phyloP scores from a whole-genome alignment of 176 grass and related monocot genomes.

The Elaeis guineensis region DNA sequence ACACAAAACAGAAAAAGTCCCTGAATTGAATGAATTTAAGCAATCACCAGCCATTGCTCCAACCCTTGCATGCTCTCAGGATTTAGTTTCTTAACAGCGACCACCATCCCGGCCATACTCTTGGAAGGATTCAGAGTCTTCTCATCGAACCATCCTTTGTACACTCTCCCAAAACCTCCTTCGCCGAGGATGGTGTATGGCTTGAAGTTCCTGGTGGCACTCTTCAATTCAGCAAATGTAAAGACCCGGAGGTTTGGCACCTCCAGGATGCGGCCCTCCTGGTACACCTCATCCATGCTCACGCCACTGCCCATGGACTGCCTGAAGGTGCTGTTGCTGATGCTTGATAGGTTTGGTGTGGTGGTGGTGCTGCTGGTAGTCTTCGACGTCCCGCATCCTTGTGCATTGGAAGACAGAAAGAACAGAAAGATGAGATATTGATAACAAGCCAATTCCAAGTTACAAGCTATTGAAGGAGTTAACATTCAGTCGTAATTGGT shows the following conservation, averaged over 20 bases:
- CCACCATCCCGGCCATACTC: constrained; percentile 41
- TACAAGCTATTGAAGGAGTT: no score
- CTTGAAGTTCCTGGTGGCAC: constrained; percentile 60
- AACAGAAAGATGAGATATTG: no score
- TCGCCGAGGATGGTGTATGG: constrained; percentile 67
- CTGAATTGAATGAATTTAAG: background rate
- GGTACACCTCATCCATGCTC: background rate
- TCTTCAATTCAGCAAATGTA: constrained; percentile 52
- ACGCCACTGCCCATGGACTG: constrained; percentile 15
- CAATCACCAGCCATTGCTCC: constrained; percentile 60
- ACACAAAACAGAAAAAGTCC: background rate
- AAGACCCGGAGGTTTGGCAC: constrained; percentile 44
- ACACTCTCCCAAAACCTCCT: constrained; percentile 67
- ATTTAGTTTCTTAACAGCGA: constrained; percentile 89
- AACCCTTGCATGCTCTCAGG: constrained; percentile 69
- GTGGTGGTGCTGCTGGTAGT: no score
- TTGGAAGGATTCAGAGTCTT: constrained; percentile 56
- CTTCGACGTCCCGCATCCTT: no score
- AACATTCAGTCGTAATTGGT: no score
- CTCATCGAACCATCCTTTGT: constrained; percentile 79
- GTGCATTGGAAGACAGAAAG: no score
- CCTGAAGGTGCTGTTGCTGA: background rate
- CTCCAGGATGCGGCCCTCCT: constrained; percentile 33
- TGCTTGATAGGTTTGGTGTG: no score
- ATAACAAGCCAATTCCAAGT: no score